These are phyloP conservation scores for Trichoderma lentiforme DNA, from an alignment of 2,329 filamentous ascomycete species.

Conservation along the genomic window DNA sequence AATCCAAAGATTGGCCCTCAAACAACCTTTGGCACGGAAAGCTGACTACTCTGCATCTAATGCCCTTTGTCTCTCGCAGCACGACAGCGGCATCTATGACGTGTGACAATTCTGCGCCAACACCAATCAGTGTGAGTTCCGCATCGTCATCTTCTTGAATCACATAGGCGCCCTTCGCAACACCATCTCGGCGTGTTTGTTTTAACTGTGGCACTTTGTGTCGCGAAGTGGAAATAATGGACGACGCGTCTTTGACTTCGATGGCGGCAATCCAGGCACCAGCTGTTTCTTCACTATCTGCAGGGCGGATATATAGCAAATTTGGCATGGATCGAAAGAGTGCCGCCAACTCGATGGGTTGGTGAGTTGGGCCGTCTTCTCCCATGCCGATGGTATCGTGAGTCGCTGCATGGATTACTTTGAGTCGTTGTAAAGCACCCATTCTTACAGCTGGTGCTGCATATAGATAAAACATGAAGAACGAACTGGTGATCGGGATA, in stretches of 20 bases:
- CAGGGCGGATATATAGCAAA: conserved; percentile 57
- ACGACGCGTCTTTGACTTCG: conserved; percentile 38
- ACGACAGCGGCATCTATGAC: conserved; percentile 38
- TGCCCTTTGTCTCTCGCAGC: conserved; percentile 32
- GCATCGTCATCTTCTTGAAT: conserved; percentile 42
- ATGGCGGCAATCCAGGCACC: conserved; percentile 53
- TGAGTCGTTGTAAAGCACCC: conserved; percentile 54
- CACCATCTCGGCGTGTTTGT: conserved; percentile 36
- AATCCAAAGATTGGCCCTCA: conserved; percentile 23
- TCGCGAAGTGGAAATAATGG: conserved; percentile 46
- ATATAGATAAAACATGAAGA: conserved; percentile 59
- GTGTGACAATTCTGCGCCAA: conserved; percentile 38
- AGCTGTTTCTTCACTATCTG: conserved; percentile 55
- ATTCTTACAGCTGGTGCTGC: conserved; percentile 57
- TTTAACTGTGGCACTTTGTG: conserved; percentile 35
- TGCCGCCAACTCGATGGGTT: conserved; percentile 55
- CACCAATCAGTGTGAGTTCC: conserved; percentile 43
- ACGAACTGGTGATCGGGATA: conserved; percentile 55
- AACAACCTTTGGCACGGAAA: conserved; percentile 40
- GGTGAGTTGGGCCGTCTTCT: conserved; percentile 61
- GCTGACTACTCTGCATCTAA: conserved; percentile 36
- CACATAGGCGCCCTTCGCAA: conserved; percentile 45
- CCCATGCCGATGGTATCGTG: conserved; percentile 60
- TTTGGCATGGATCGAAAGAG: conserved; percentile 63
- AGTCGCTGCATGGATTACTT: conserved; percentile 58